Evolutionary conservation across 345 rosid species (phyloP), one percentile per base, ranked within the genome.

Genomic region (Rubroshorea leprosula): DNA sequence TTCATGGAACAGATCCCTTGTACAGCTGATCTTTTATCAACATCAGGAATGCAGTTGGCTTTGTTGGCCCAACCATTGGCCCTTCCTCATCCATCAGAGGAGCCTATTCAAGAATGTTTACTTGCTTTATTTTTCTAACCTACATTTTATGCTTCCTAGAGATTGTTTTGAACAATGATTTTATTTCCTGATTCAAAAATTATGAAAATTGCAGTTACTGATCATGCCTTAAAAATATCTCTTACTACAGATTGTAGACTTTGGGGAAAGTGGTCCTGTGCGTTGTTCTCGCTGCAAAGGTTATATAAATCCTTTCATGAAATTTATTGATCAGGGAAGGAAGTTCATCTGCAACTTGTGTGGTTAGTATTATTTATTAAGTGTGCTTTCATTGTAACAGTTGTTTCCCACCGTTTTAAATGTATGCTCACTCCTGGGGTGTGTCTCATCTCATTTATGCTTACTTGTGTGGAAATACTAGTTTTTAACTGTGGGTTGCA

Each of bases 231-330:
- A 49, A 2, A n/a, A 41, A 58, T 18, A 53, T 70, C 58, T 68
- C 29, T 60, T 64, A 25, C 65, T 61, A 53, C 61, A 91, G 96
- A 78, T 84, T 65, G 96, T 88, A 60, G 98, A 91, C 74, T 91
- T 91, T 58, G 98, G 98, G 55, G 96, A 91, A 68, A 62, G 78
- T 66, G 96, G 96, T 54, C 98, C 95, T 27, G 84, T 91, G 17
- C 82, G 96, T 63, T 91, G 96, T 81, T 82, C 95, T 66, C 87
- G 88, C 57, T 91, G 96, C 79, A 91, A 91, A 76, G 98, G 89
- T 23, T 91, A 91, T 74, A 79, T 86, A 71, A 91, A 91, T 70
- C 98, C 96, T 76, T 80, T 88, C 65, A 82, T 86, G 96, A 88
- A 76, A 74, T 88, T 91, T 68, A 71, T 83, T 72, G 95, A 91